Conservation (phyloP, 2,329 filamentous ascomycete genomes). For the Fusarium aywerte region DNA sequence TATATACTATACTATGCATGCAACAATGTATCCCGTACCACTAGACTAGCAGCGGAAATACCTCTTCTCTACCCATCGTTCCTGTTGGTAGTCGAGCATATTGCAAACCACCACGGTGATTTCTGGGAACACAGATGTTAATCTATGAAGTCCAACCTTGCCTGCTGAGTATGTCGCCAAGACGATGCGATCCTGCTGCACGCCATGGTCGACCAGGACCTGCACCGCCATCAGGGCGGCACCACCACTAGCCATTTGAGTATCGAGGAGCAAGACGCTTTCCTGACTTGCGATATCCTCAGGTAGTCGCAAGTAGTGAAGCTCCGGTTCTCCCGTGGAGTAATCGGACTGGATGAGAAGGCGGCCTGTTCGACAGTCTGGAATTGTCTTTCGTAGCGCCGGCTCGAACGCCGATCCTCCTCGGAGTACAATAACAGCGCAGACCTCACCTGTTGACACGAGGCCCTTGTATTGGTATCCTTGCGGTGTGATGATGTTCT, state of each 20-base stretch:
- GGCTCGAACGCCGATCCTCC: slow-evolving; percentile 90
- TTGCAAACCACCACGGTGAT: slow-evolving; percentile 88
- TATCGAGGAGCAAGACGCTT: slow-evolving; percentile 86
- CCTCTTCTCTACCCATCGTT: slow-evolving; percentile 87
- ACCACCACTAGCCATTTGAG: slow-evolving; percentile 94
- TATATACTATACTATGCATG: slow-evolving; percentile 22
- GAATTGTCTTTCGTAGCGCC: slow-evolving; percentile 88
- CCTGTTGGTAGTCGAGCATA: slow-evolving; percentile 82
- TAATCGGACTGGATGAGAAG: slow-evolving; percentile 91
- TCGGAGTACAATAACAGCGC: slow-evolving; percentile 87
- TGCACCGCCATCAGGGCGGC: slow-evolving; percentile 91
- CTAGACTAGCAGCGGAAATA: slow-evolving; percentile 82
- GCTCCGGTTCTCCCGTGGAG: slow-evolving; percentile 86
- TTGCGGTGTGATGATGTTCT: slow-evolving; percentile 75
- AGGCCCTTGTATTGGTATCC: slow-evolving; percentile 78
- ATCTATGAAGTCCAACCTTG: slow-evolving; percentile 81
- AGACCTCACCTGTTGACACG: slow-evolving; percentile 75
- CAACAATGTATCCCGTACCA: not conserved
- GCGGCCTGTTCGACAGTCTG: slow-evolving; percentile 89
- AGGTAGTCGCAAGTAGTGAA: slow-evolving; percentile 88
- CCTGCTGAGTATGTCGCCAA: slow-evolving; percentile 94
- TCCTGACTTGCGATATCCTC: slow-evolving; percentile 78
- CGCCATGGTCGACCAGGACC: slow-evolving; percentile 94
- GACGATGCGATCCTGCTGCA: slow-evolving; percentile 84
- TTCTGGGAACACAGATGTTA: slow-evolving; percentile 89